phyloP scores from a whole-genome alignment of 106 monocot genomes.

The Dioscorea alata region DNA sequence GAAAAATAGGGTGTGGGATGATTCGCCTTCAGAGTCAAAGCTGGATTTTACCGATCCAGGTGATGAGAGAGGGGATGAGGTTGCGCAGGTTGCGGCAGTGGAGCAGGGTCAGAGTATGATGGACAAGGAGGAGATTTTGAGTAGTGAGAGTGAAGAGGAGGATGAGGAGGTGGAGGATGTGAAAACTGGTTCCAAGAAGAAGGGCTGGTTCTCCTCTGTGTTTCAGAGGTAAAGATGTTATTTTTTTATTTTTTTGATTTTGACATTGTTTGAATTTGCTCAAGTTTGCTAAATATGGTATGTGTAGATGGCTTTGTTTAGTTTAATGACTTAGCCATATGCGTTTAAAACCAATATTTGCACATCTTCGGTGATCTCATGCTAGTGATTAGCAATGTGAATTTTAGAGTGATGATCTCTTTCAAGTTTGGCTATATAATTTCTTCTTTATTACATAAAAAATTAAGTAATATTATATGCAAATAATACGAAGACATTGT shows the following conservation, averaged over 20 bases:
- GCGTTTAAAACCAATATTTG: no score
- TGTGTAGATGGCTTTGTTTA: no score
- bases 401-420: no score
- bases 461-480: no score
- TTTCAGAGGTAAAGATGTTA: constrained; percentile 55
- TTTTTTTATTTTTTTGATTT: neutral
- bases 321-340: no score
- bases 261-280: no score
- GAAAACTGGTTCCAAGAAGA: constrained; percentile 55
- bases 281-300: no score
- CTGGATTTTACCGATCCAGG: constrained; percentile 83
- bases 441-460: no score
- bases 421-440: no score
- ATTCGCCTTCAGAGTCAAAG: constrained; percentile 39
- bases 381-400: no score
- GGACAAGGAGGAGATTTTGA: constrained; percentile 80
- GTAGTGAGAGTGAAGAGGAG: constrained; percentile 83
- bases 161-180: constrained; percentile 43
- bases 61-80: constrained; percentile 72
- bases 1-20: constrained; percentile 95
- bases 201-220: constrained; percentile 92
- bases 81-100: constrained; percentile 39
- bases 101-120: constrained; percentile 93
- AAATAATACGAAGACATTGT: no score
- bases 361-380: no score